A percentile compares a stretch with the other conserved stretches of the same genome.
Conservation (phyloP, 1,139 yeast species). For the Nakaseomyces sp. region DNA sequence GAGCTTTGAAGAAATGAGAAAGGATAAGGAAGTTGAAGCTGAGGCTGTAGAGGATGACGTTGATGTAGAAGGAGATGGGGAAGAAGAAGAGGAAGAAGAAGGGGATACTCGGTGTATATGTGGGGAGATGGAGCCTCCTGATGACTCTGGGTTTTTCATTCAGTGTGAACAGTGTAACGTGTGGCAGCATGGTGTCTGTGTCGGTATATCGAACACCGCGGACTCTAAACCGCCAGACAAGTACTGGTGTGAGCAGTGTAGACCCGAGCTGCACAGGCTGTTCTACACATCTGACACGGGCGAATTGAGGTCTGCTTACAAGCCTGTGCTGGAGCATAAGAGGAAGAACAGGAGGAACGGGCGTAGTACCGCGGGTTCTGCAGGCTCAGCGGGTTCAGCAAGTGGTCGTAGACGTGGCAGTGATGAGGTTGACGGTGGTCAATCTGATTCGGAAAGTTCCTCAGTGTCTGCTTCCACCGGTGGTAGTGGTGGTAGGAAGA, state of each 20-base stretch:
- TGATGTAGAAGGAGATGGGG: too few relatives aligned
- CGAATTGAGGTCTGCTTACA: constrained; percentile 33
- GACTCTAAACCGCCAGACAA: constrained; percentile 71
- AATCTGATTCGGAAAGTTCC: not conserved
- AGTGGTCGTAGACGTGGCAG: not conserved
- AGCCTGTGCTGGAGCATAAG: constrained; percentile 33
- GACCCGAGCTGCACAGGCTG: constrained; percentile 66
- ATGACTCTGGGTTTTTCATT: constrained; percentile 57
- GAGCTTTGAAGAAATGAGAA: constrained; percentile 7
- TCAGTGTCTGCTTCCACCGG: not conserved
- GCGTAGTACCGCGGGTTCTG: too few relatives aligned
- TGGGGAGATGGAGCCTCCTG: constrained; percentile 48
- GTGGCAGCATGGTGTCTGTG: constrained; percentile 98
- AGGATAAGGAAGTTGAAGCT: constrained; percentile 10
- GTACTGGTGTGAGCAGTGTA: constrained; percentile 87
- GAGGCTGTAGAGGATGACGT: not conserved
- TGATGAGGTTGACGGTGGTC: not conserved
- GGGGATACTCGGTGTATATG: constrained; percentile 89
- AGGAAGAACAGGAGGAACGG: constrained; percentile 14
- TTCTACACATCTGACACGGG: constrained; percentile 36
- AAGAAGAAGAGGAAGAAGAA: constrained; percentile 37
- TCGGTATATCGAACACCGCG: constrained; percentile 49
- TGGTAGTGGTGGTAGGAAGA: not conserved
- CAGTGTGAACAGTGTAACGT: constrained; percentile 86
- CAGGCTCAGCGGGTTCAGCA: too few relatives aligned